Evolutionary conservation across 140 eudicot species (phyloP), one percentile per base, ranked within the genome.

Genomic region (Anethum foeniculum): DNA sequence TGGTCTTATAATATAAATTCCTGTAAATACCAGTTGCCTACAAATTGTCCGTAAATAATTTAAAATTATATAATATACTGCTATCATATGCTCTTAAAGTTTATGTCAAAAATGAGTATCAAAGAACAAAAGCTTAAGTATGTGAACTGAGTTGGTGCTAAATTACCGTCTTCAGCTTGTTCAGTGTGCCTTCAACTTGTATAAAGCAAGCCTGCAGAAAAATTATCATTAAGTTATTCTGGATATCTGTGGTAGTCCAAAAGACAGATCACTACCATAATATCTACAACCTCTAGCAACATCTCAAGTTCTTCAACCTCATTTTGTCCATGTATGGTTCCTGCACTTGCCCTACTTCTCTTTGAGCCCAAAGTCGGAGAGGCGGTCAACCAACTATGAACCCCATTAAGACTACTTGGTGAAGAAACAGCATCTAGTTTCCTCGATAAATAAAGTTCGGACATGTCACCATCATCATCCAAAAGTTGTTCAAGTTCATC

Each of bases 381-480:
- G 51, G 89, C 92, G 83, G 77, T 82, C 80, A 85, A 88, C 92
- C 92, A 91, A 85, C 83, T 85, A 44, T 94, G 90, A 79, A 90
- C 91, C 81, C 90, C 94, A 0, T 94, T 89, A 80, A 87, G 88
- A 85, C 97, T 92, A 49, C 88, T 82, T 39, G 92, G 93, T 19
- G 99, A 89, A 68, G 89, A 62, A 2, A 3, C 85, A 34, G 89
- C 85, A 62, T 90, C 88, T 84, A 89, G 68, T 86, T 94, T 94
- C 77, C 98, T 82, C 3, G 98, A 90, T 83, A 94, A 84, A 80
- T 94, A 94, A 47, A 95, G 92, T 76, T 92, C 97, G 11, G 97
- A 94, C 99, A 95, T 92, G 52, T 95, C 99, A 77, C 93, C 96
- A 43, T 92, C 97, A 6, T 95, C 99, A 79, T 95, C 99, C 87